Conservation (phyloP, 2,329 filamentous ascomycete genomes). For the Neopestalotiopsis sp. region DNA sequence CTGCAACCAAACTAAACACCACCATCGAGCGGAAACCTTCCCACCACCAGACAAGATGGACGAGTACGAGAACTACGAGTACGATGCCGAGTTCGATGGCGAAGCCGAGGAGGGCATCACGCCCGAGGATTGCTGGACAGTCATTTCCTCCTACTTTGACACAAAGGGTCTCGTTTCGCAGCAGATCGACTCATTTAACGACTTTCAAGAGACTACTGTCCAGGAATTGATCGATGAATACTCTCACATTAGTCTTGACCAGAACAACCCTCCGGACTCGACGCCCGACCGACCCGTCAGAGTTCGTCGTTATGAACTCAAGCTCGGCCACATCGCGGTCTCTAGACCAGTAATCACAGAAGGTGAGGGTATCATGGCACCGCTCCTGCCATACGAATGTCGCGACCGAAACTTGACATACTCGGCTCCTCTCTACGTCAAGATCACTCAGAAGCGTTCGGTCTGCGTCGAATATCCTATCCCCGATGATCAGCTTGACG, state of each 20-base stretch:
- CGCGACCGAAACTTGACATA: conserved; percentile 96
- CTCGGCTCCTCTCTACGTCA: conserved; percentile 86
- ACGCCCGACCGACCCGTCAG: conserved; percentile 79
- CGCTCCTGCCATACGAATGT: conserved; percentile 91
- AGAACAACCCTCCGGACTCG: conserved; percentile 75
- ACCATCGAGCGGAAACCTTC: background rate
- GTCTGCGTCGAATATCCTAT: conserved; percentile 80
- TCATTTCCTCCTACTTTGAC: conserved; percentile 97
- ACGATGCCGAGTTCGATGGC: conserved; percentile 67
- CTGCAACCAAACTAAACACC: background rate
- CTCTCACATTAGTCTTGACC: conserved; percentile 88
- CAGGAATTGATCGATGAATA: conserved; percentile 95
- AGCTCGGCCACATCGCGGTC: conserved; percentile 88
- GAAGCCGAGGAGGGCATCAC: conserved; percentile 73
- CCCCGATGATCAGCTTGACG: conserved; percentile 71
- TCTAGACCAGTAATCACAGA: conserved; percentile 91
- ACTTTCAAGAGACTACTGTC: conserved; percentile 93
- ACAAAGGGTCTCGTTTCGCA: conserved; percentile 95
- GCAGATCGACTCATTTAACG: conserved; percentile 97
- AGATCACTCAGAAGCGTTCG: conserved; percentile 84
- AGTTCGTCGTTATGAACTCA: conserved; percentile 91
- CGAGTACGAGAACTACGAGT: conserved; percentile 69
- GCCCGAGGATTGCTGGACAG: conserved; percentile 97
- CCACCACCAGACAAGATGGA: conserved; percentile 46
- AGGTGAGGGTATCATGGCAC: conserved; percentile 85